These are phyloP conservation scores for Monoraphidium neglectum DNA, from an alignment of 139 green algal genomes.

Conservation along the genomic window DNA sequence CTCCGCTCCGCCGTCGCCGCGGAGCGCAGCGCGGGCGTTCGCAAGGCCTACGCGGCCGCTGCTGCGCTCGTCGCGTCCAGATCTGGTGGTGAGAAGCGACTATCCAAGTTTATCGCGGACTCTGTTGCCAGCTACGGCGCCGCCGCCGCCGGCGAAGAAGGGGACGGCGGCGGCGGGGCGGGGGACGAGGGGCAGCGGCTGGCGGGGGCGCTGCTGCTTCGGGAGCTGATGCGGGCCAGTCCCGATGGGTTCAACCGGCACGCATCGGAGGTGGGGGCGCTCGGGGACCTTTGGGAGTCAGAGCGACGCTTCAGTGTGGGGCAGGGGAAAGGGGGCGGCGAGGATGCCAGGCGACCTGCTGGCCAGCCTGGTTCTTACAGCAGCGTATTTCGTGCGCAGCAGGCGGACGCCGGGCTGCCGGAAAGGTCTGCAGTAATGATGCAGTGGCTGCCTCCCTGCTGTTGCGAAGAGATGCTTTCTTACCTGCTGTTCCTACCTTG, in stretches of 20 bases:
- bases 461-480: too few species aligned
- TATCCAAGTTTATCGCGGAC: constrained; percentile 63
- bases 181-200: constrained; percentile 20
- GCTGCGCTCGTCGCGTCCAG: constrained; percentile 55
- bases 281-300: too few species aligned
- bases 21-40: constrained; percentile 69
- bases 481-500: too few species aligned
- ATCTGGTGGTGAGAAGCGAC: constrained; percentile 42
- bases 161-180: constrained; percentile 8
- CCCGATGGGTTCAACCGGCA: constrained; percentile 57
- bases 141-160: not conserved
- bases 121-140: constrained; percentile 47
- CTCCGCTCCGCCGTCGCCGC: constrained; percentile 3
- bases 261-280: constrained; percentile 22
- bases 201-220: constrained; percentile 67
- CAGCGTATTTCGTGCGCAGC: too few species aligned
- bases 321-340: too few species aligned
- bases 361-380: too few species aligned
- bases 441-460: too few species aligned
- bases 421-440: too few species aligned
- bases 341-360: too few species aligned
- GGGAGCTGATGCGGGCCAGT: constrained; percentile 62
- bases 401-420: too few species aligned
- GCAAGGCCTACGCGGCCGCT: constrained; percentile 69
- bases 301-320: too few species aligned